A percentile compares a stretch with the other conserved stretches of the same genome.
phyloP scores from a whole-genome alignment of 2,329 filamentous ascomycete genomes.

The Penicillium glabrum region DNA sequence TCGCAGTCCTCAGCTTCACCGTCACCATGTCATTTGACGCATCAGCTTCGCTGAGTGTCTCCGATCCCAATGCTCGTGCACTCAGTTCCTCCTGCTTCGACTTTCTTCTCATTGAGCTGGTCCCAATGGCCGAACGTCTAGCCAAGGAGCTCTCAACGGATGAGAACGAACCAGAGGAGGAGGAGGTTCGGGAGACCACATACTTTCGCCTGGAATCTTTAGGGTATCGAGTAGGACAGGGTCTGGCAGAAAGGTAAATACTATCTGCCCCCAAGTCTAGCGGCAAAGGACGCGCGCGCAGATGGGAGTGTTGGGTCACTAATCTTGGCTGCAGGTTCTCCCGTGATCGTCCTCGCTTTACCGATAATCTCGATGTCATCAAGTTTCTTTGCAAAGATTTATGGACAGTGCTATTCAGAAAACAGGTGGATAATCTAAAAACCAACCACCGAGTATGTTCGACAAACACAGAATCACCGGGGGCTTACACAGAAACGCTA shows the following conservation, averaged over 20 bases:
- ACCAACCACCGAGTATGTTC: constrained; percentile 81
- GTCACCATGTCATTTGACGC: constrained; percentile 70
- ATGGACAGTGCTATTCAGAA: constrained; percentile 90
- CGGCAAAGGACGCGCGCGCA: not conserved
- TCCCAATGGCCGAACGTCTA: constrained; percentile 88
- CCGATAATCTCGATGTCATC: constrained; percentile 90
- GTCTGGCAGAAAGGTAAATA: constrained; percentile 77
- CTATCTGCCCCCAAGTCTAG: not conserved
- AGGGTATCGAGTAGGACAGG: constrained; percentile 90
- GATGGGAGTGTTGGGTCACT: not conserved
- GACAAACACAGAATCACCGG: not conserved
- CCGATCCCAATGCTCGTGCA: constrained; percentile 73
- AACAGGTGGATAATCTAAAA: constrained; percentile 98
- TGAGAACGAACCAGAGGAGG: constrained; percentile 44
- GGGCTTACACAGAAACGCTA: not conserved
- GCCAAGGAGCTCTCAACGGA: constrained; percentile 62
- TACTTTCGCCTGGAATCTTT: constrained; percentile 80
- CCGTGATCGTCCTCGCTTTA: constrained; percentile 77
- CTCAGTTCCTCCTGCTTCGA: constrained; percentile 85
- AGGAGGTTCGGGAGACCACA: constrained; percentile 80
- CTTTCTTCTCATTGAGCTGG: constrained; percentile 92
- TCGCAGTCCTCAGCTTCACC: not conserved
- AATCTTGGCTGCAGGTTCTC: constrained; percentile 33
- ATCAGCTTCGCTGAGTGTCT: constrained; percentile 67
- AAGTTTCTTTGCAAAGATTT: constrained; percentile 99